Conservation (phyloP, 148 eudicot species). For the Arctostaphylos glauca region DNA sequence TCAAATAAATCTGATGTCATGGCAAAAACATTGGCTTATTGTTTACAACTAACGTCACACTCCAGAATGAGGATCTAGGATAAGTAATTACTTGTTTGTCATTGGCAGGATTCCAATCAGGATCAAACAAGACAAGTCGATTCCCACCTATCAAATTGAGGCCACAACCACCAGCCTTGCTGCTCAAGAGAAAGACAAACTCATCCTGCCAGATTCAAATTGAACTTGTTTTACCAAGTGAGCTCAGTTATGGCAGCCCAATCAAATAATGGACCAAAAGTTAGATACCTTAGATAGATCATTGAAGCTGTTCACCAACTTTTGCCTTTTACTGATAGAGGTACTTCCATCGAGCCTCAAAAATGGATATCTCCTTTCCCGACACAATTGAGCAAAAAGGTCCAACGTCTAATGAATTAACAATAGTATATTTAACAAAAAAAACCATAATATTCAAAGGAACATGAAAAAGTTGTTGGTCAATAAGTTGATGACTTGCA, state of each 20-base stretch:
- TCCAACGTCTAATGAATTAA: slow-evolving; percentile 69
- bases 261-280: slow-evolving; percentile 10
- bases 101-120: slow-evolving; percentile 99
- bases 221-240: slow-evolving; percentile 13
- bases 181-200: slow-evolving; percentile 97
- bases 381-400: slow-evolving; percentile 96
- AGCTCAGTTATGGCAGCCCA: background rate
- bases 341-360: slow-evolving; percentile 91
- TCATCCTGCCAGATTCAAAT: slow-evolving; percentile 69
- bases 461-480: background rate
- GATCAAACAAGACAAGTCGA: slow-evolving; percentile 95
- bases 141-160: slow-evolving; percentile 98
- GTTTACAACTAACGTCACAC: background rate
- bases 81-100: slow-evolving; percentile 83
- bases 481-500: background rate
- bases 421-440: background rate
- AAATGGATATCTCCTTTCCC: slow-evolving; percentile 94
- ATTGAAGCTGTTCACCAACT: slow-evolving; percentile 87
- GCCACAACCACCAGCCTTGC: slow-evolving; percentile 99
- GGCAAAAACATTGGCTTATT: background rate
- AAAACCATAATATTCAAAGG: background rate
- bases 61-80: background rate
- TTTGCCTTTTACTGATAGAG: slow-evolving; percentile 92
- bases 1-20: background rate
- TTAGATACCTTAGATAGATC: slow-evolving; percentile 79